A percentile compares a stretch with the other conserved stretches of the same genome.
Conservation (phyloP, 169 alveolate species). For the Eimeria falciformis region DNA sequence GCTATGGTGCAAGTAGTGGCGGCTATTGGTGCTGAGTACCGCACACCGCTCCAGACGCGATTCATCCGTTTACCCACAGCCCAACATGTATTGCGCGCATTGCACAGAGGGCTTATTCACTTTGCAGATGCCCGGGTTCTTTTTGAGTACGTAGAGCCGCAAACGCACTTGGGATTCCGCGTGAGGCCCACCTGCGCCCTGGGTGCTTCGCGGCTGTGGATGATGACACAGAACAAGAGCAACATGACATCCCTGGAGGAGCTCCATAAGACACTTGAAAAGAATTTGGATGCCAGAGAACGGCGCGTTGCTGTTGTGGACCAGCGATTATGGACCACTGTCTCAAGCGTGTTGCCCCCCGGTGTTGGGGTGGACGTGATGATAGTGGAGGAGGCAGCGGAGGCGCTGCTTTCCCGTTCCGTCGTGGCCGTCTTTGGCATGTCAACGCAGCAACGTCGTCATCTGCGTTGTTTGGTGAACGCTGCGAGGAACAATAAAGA, state of each 20-base stretch:
- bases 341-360: constrained; percentile 5
- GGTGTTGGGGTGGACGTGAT: not conserved
- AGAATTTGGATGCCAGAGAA: not conserved
- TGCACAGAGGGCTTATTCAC: constrained; percentile 30
- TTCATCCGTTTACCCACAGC: constrained; percentile 9
- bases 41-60: not conserved
- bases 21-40: not conserved
- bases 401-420: constrained; percentile 9
- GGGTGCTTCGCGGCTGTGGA: constrained; percentile 45
- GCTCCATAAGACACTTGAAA: constrained; percentile 8
- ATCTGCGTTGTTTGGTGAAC: not conserved
- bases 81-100: constrained; percentile 6
- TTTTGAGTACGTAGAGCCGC: not conserved
- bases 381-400: constrained; percentile 38
- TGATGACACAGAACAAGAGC: constrained; percentile 27
- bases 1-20: constrained; percentile 17
- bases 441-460: constrained; percentile 42
- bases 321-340: not conserved
- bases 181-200: constrained; percentile 48
- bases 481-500: not conserved
- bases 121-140: constrained; percentile 34
- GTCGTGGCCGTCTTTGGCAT: constrained; percentile 49
- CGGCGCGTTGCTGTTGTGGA: constrained; percentile 5
- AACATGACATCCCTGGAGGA: constrained; percentile 6
- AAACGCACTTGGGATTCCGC: not conserved